phyloP scores from a whole-genome alignment of 768 basidiomycete species.

The Hirschioporus abietinus region DNA sequence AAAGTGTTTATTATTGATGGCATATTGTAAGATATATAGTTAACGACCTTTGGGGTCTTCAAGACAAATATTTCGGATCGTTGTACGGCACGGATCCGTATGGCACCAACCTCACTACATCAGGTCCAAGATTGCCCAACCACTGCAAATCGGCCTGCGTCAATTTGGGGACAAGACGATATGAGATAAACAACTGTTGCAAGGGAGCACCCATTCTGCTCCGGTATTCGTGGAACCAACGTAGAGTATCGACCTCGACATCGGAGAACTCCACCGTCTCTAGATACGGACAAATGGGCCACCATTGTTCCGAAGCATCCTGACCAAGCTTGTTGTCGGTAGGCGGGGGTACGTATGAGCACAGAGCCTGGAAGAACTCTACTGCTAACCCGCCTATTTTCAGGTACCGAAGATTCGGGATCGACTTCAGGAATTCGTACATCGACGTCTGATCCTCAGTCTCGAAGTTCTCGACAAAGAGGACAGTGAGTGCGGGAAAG shows the following conservation, averaged over 20 bases:
- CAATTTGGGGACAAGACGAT: neutral
- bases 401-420: conserved; percentile 49
- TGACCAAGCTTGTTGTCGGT: neutral
- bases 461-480: conserved; percentile 47
- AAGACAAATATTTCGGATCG: neutral
- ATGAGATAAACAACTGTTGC: neutral
- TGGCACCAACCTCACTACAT: neutral
- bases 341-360: neutral
- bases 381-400: neutral
- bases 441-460: conserved; percentile 24
- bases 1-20: neutral
- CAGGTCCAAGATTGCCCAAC: neutral
- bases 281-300: neutral
- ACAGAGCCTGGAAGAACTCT: neutral
- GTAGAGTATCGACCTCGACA: neutral
- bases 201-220: neutral
- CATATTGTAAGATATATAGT: neutral
- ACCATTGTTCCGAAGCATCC: neutral
- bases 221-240: neutral
- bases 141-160: neutral
- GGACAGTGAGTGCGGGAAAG: conserved; percentile 47
- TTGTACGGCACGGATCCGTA: neutral
- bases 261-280: neutral
- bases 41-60: neutral
- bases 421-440: conserved; percentile 36